Evolutionary conservation across 2,329 filamentous ascomycete genomes (phyloP).

Genomic region (Diaporthe citriasiana): DNA sequence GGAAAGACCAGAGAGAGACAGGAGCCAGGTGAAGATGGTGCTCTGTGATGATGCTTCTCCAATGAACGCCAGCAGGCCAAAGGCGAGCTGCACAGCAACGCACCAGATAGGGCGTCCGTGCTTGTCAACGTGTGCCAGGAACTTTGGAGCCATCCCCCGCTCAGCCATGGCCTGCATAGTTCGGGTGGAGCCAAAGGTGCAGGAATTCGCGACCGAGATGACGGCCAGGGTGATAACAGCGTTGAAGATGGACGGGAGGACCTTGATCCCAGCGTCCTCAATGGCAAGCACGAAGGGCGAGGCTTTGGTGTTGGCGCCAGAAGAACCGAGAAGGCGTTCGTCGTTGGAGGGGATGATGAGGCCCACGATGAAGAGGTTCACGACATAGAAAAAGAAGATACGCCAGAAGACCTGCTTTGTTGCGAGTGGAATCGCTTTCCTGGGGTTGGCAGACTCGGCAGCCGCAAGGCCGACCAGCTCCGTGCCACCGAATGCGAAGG

Average conservation of each 20-base stretch:
- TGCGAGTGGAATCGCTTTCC: constrained; percentile 62
- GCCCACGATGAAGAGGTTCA: constrained; percentile 65
- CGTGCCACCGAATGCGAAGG: constrained; percentile 66
- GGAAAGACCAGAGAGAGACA: constrained; percentile 79
- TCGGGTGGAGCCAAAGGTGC: constrained; percentile 64
- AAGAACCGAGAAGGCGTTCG: constrained; percentile 54
- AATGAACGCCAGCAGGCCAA: constrained; percentile 73
- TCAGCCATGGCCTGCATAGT: constrained; percentile 65
- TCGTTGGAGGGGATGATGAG: constrained; percentile 63
- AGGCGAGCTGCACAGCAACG: constrained; percentile 65
- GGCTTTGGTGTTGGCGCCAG: constrained; percentile 58
- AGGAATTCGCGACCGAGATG: constrained; percentile 66
- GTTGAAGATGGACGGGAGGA: constrained; percentile 67
- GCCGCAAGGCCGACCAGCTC: constrained; percentile 67
- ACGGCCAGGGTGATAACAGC: constrained; percentile 66
- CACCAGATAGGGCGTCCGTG: constrained; percentile 71
- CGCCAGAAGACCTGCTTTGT: constrained; percentile 70
- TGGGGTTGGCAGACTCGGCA: constrained; percentile 64
- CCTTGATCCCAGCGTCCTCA: constrained; percentile 63
- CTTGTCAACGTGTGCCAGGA: constrained; percentile 73
- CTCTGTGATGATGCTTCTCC: constrained; percentile 58
- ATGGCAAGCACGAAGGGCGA: constrained; percentile 68
- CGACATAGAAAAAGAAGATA: constrained; percentile 66
- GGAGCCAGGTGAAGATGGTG: constrained; percentile 73
- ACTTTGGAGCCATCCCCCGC: constrained; percentile 66